These are phyloP conservation scores for Trichoderma sp. DNA, from an alignment of 2,329 filamentous ascomycete genomes.

Conservation along the genomic window DNA sequence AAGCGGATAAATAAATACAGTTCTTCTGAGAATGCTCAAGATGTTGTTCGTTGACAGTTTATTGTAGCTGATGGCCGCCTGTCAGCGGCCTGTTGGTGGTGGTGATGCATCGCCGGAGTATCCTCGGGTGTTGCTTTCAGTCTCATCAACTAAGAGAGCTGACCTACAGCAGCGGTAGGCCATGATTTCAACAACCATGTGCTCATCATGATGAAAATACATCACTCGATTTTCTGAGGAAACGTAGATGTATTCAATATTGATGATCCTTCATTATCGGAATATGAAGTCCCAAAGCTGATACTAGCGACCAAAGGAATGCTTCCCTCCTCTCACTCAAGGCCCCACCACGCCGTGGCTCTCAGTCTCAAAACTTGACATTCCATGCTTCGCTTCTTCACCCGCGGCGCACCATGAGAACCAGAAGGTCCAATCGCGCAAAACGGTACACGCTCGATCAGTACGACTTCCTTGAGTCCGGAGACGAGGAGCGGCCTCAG, in stretches of 20 bases:
- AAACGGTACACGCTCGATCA: conserved; percentile 42
- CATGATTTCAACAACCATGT: too few species aligned
- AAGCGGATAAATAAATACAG: too few species aligned
- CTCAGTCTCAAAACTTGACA: conserved; percentile 20
- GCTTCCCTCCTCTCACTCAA: conserved; percentile 10
- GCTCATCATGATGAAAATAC: neutral
- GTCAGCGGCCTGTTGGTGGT: neutral
- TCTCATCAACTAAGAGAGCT: neutral
- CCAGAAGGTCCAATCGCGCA: conserved; percentile 43
- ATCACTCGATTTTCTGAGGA: neutral
- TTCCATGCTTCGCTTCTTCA: conserved; percentile 6
- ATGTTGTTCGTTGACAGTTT: neutral
- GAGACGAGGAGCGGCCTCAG: conserved; percentile 36
- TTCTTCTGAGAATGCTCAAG: neutral
- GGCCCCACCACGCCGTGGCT: conserved; percentile 16
- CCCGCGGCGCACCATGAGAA: conserved; percentile 39
- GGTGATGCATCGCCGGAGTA: conserved; percentile 6
- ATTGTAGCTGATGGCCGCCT: neutral
- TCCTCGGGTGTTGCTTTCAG: neutral
- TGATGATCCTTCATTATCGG: neutral
- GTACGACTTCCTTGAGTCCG: conserved; percentile 42
- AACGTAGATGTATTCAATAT: neutral
- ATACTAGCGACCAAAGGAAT: conserved; percentile 4
- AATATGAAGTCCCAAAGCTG: neutral
- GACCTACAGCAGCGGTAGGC: too few species aligned